Base-by-base conservation (phyloP, 2,329 filamentous ascomycete species). In the Cladorrhinum sp. region DNA sequence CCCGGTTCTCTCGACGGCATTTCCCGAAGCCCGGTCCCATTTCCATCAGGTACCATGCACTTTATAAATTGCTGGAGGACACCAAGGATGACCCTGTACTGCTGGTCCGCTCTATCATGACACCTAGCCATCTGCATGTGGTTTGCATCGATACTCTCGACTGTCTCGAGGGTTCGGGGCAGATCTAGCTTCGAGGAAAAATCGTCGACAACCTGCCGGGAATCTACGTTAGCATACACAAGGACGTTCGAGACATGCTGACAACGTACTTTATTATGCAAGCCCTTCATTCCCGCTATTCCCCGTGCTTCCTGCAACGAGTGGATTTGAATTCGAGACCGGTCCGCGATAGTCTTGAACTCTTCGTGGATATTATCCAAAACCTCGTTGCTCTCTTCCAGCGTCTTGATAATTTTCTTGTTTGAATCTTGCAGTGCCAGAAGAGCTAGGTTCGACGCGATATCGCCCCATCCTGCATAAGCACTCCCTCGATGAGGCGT, bases 151-250 rank as follows among this genome's bases (percentile, higher is more conserved):
- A 78, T 74, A 57, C 67, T 74, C 57, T 77, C 74, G 7, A 75
- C 70, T 1, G 69, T 75, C 64, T 77, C 75, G 24, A 73, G 52
- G n/a, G 49, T 38, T 59, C 51, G 61, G 22, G 71, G 68, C 16
- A 76, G 67, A 38, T 70, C 75, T 20, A 76, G 65, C 65, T 74
- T 76, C 16, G 75, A 78, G 36, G 75, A 77, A 59, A 72, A 74
- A 64, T 76, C 71, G 50, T 72, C 68, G 10, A 76, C 73, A 13
- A 76, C 72, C 74, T 76, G 53, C 52, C 64, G 41, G 57, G 32
- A 56, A 29, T 64, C 4, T 29, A 29, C 25, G 62, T 29, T 29
- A 29, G 25, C 25, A 29, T 10, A 29, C 25, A 29, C 5, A 10
- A 29, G 25, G 25, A 29, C 25, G 25, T 29, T 41, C 53, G 23